phyloP scores from a whole-genome alignment of 2,329 filamentous ascomycete genomes.

The Incumbomyces lentus region DNA sequence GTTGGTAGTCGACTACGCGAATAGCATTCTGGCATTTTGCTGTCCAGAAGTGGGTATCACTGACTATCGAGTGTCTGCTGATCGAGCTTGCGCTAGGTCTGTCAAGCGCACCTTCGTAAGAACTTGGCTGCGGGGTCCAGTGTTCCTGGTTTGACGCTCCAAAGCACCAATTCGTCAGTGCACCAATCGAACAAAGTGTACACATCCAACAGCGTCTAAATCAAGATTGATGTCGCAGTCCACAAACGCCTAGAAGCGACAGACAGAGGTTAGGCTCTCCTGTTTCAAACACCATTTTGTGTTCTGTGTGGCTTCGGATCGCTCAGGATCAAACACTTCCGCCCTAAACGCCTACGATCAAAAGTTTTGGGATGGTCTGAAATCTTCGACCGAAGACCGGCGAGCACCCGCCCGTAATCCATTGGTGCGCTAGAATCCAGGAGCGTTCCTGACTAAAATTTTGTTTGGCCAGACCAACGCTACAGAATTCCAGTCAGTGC shows the following conservation, averaged over 20 bases:
- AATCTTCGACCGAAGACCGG: not conserved
- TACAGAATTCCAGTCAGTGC: not conserved
- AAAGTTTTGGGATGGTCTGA: not conserved
- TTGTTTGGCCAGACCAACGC: not conserved
- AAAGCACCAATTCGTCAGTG: not conserved
- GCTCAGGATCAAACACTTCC: not conserved
- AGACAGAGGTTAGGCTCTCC: too few species aligned
- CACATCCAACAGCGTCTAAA: too few species aligned
- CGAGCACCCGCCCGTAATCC: not conserved
- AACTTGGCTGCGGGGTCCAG: too few species aligned
- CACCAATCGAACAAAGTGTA: not conserved
- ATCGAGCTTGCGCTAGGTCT: not conserved
- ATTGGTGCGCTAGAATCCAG: not conserved
- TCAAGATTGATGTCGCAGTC: too few species aligned
- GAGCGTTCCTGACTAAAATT: slow-evolving; percentile 4
- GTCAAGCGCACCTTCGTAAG: too few species aligned
- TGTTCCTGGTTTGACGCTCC: too few species aligned
- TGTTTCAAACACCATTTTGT: too few species aligned
- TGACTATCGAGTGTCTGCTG: slow-evolving; percentile 4
- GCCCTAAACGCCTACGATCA: not conserved
- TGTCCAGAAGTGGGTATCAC: slow-evolving; percentile 1
- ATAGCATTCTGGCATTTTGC: not conserved
- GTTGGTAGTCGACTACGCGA: not conserved
- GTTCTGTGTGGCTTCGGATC: not conserved
- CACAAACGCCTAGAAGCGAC: too few species aligned